Evolutionary conservation across 495 filamentous ascomycete genomes (phyloP).

Genomic region (Annulohypoxylon maeteangense): DNA sequence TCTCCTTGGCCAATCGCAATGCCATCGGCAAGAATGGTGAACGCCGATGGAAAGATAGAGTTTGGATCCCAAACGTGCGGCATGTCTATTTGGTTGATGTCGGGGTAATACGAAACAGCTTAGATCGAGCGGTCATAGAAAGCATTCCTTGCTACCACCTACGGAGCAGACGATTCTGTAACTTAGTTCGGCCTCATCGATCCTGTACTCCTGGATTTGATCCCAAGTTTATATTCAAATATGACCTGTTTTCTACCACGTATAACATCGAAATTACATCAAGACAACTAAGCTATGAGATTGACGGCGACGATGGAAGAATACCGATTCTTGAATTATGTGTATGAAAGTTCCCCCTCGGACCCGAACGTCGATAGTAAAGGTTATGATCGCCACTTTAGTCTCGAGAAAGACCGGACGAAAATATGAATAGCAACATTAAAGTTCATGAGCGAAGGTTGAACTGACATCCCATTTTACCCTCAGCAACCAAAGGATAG

Average conservation of each 20-base stretch:
- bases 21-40: neutral
- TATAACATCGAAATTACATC: neutral
- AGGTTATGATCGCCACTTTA: neutral
- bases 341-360: neutral
- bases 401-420: neutral
- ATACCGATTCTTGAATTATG: neutral
- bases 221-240: neutral
- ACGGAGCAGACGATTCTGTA: neutral
- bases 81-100: neutral
- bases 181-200: slow-evolving; percentile 5
- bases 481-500: neutral
- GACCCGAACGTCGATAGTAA: slow-evolving; percentile 4
- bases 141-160: neutral
- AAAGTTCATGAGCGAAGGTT: slow-evolving; percentile 15
- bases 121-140: slow-evolving; percentile 36
- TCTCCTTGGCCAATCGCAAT: neutral
- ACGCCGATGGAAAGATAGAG: slow-evolving; percentile 17
- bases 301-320: neutral
- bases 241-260: neutral
- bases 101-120: slow-evolving; percentile 19
- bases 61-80: slow-evolving; percentile 36
- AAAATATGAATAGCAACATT: slow-evolving; percentile 30
- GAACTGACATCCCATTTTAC: neutral
- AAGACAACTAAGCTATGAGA: neutral
- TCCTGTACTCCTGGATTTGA: neutral